Base-by-base conservation (phyloP, 2,329 filamentous ascomycete species). In the Fusarium sp. region DNA sequence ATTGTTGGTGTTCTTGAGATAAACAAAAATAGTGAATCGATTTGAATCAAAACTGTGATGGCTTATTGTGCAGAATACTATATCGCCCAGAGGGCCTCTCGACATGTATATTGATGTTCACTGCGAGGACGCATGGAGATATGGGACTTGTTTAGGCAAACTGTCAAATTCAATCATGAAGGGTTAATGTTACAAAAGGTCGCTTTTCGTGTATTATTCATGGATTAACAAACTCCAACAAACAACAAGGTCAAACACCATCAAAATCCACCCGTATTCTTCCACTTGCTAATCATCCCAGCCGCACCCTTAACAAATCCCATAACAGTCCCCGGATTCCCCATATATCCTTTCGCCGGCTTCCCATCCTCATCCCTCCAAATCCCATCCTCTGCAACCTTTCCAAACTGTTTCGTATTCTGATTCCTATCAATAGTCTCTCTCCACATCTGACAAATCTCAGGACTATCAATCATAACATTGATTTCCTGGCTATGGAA, bases 401-500 rank as follows among this genome's bases (percentile, higher is more conserved):
- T 79, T 1, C 90, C 90, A 75, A 87, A 92, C 4, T 78, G 69
- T 27, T 82, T 82, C 0, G 91, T 92, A 70, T 92, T 92, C 75
- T 93, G 90, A 74, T 92, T 92, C 25, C 87, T 82, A 29, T 86
- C 80, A 18, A 92, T 83, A 0, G 81, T 87, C 18, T 89, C 86
- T 22, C 87, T 83, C 91, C 91, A 93, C 34, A 82, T 83, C 30
- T 75, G 76, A 71, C 92, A 94, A 0, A 94, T 81, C 2, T 83
- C 77, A 0, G 78, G 73, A 22, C 87, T 90, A 67, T 95, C 92
- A 8, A 94, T 80, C 86, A 95, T 88, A 25, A 94, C 79, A 70
- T 95, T 94, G 57, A 92, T 86, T 77, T 95, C 92, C 77, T 94
- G 91, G 57, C 86, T 90, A 75, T 95, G 92, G 70, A 86, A 94